Evolutionary conservation across 2,329 filamentous ascomycete species (phyloP).

Genomic region (Thielaviopsis cerberus): DNA sequence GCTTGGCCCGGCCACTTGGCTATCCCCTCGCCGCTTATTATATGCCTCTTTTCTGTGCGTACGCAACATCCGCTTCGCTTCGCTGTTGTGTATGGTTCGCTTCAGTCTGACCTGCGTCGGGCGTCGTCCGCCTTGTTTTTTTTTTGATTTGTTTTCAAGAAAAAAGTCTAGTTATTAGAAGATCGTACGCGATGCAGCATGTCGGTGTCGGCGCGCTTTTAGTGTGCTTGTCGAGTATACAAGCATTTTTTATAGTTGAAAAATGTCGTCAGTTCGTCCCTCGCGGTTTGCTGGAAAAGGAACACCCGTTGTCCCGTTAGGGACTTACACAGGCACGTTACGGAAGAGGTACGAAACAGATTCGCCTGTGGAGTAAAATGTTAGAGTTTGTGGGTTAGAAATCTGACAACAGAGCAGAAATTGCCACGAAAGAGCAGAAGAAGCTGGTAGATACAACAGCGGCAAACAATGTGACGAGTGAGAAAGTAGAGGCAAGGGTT

Average conservation of each 20-base stretch:
- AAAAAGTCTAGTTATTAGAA: not conserved
- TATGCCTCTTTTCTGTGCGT: too few species aligned
- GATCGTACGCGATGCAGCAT: too few species aligned
- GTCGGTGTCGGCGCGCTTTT: too few species aligned
- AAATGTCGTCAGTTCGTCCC: too few species aligned
- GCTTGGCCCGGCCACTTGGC: too few species aligned
- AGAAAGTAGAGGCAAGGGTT: too few species aligned
- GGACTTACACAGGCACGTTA: constrained; percentile 35
- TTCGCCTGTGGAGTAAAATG: constrained; percentile 19
- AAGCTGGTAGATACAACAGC: too few species aligned
- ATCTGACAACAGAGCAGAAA: not conserved
- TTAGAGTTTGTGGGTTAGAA: not conserved
- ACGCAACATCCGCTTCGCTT: not conserved
- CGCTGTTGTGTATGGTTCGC: not conserved
- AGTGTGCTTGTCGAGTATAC: too few species aligned
- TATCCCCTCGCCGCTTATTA: not conserved
- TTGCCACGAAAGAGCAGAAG: too few species aligned
- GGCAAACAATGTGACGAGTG: too few species aligned
- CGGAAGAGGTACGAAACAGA: constrained; percentile 50
- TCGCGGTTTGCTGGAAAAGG: not conserved
- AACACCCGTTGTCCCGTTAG: not conserved
- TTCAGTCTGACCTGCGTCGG: not conserved
- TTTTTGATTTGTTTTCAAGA: not conserved
- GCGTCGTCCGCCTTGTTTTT: not conserved
- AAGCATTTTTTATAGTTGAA: too few species aligned